phyloP scores from a whole-genome alignment of 257 asterid genomes.

The Striga asiatica region DNA sequence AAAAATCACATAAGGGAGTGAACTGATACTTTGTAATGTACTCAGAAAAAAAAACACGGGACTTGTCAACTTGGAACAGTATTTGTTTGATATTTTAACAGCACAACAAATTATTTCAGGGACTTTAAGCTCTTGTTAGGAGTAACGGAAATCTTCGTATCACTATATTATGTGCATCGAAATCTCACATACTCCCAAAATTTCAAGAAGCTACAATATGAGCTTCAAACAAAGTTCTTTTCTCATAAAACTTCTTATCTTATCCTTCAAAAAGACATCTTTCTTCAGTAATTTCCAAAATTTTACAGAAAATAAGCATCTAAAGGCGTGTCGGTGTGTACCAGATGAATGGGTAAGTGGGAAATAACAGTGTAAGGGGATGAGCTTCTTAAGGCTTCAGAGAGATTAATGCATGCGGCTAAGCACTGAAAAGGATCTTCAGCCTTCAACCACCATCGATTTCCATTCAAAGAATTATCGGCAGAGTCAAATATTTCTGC shows the following conservation, averaged over 20 bases:
- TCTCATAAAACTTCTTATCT: conserved; percentile 1
- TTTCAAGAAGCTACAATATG: neutral
- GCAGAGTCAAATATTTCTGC: conserved; percentile 81
- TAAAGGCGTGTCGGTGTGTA: conserved; percentile 15
- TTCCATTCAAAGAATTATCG: conserved; percentile 64
- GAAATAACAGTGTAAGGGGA: conserved; percentile 79
- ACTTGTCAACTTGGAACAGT: neutral
- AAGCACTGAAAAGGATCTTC: conserved; percentile 97
- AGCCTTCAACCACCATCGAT: conserved; percentile 87
- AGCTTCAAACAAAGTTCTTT: neutral
- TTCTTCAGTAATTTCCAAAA: neutral
- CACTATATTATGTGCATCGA: neutral
- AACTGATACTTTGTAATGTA: neutral
- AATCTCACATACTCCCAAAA: neutral
- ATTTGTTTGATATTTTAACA: neutral
- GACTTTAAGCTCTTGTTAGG: neutral
- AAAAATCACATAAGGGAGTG: neutral
- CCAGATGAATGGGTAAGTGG: conserved; percentile 92
- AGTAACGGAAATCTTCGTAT: neutral
- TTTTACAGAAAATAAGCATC: neutral
- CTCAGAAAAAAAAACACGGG: neutral
- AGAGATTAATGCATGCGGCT: conserved; percentile 80
- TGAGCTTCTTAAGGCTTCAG: conserved; percentile 77
- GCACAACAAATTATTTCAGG: neutral
- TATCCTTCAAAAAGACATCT: neutral